Conservation (phyloP, 2,329 filamentous ascomycete genomes). For the Colletotrichum sp. region DNA sequence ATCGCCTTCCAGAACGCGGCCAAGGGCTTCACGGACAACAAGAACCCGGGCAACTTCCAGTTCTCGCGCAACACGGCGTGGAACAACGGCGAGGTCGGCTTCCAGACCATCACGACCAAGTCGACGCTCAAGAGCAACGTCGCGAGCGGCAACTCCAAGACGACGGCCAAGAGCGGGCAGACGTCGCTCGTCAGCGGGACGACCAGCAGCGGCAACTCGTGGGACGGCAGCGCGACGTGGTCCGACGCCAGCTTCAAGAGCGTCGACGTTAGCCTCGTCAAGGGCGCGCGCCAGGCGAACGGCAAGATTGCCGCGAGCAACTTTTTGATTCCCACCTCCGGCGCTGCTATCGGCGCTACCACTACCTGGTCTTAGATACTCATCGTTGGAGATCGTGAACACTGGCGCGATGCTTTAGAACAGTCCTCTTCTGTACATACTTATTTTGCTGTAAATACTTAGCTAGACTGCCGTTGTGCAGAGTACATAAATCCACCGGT, state of each 20-base stretch:
- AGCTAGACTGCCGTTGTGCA: neutral
- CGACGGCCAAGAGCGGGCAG: constrained; percentile 24
- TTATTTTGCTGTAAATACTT: constrained; percentile 2
- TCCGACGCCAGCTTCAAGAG: constrained; percentile 36
- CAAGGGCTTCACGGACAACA: constrained; percentile 52
- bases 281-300: constrained; percentile 38
- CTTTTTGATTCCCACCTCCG: constrained; percentile 43
- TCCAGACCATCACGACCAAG: constrained; percentile 36
- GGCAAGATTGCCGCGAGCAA: constrained; percentile 44
- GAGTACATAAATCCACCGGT: constrained; percentile 3
- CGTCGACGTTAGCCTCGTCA: constrained; percentile 32
- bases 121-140: constrained; percentile 42
- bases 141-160: constrained; percentile 34
- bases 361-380: constrained; percentile 26
- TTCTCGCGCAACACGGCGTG: constrained; percentile 49
- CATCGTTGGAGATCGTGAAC: neutral
- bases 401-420: neutral
- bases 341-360: constrained; percentile 39
- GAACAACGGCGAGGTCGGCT: constrained; percentile 47
- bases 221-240: constrained; percentile 39
- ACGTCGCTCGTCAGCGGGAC: constrained; percentile 25
- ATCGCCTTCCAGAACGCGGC: constrained; percentile 47
- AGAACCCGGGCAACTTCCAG: constrained; percentile 42
- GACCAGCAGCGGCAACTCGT: constrained; percentile 42
- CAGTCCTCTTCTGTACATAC: neutral